Conservation (phyloP, 75 land plant species). For the Selaginella moellendorffii region DNA sequence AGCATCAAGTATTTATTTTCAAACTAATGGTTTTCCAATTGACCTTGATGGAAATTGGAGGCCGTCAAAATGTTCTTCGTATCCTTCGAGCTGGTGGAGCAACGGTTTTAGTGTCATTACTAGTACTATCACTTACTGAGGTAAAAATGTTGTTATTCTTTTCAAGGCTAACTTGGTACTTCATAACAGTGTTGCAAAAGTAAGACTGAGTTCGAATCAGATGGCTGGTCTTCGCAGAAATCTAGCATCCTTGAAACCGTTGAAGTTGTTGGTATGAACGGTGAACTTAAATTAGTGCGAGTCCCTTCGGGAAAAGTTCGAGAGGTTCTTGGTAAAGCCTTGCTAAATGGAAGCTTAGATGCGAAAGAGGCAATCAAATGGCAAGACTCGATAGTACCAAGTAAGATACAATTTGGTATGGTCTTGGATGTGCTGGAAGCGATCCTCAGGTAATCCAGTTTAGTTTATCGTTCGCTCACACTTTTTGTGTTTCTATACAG, state of each 20-base stretch:
- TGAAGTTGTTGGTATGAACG: slow-evolving; percentile 21
- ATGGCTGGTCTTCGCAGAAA: slow-evolving; percentile 23
- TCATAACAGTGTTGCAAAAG: slow-evolving; percentile 29
- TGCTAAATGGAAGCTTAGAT: slow-evolving; percentile 39
- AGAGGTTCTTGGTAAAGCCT: slow-evolving; percentile 31
- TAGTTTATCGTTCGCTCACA: not conserved
- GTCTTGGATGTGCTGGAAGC: slow-evolving; percentile 35
- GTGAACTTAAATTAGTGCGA: slow-evolving; percentile 20
- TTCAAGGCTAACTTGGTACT: too few relatives aligned
- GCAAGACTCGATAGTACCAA: slow-evolving; percentile 33
- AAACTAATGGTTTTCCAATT: slow-evolving; percentile 32
- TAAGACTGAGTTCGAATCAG: slow-evolving; percentile 28
- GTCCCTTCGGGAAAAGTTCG: slow-evolving; percentile 38
- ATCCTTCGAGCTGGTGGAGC: slow-evolving; percentile 32
- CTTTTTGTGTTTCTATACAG: slow-evolving; percentile 12
- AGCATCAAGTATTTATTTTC: slow-evolving; percentile 37
- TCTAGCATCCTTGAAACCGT: slow-evolving; percentile 23
- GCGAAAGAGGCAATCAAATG: slow-evolving; percentile 37
- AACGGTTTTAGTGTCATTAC: slow-evolving; percentile 27
- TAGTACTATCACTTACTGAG: slow-evolving; percentile 29
- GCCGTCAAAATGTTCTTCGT: slow-evolving; percentile 29
- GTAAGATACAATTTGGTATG: slow-evolving; percentile 36
- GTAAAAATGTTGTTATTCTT: slow-evolving; percentile 11
- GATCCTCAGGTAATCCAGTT: slow-evolving; percentile 25
- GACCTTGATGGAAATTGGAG: slow-evolving; percentile 26